Percentiles rank a stretch among this genome's conserved stretches.
These are phyloP conservation scores for Boletus barrowsii DNA, from an alignment of 768 basidiomycete genomes.

Conservation along the genomic window DNA sequence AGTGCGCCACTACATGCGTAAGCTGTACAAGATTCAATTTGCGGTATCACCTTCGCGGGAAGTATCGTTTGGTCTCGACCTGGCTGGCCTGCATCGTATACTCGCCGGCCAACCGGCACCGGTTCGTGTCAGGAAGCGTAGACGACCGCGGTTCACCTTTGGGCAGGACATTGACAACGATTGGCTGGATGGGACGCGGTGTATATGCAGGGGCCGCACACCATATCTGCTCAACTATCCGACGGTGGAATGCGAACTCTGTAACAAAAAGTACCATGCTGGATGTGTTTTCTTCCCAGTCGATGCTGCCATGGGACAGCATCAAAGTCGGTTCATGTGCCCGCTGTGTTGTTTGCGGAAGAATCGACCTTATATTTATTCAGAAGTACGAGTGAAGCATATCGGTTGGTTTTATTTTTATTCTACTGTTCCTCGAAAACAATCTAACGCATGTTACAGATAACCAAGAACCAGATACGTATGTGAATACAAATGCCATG, in stretches of 20 bases:
- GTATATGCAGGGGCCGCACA: constrained; percentile 74
- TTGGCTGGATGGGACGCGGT: constrained; percentile 73
- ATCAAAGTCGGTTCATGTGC: constrained; percentile 53
- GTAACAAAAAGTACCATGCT: constrained; percentile 65
- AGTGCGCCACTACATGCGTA: constrained; percentile 88
- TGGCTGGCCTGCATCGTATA: constrained; percentile 79
- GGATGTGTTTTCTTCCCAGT: constrained; percentile 72
- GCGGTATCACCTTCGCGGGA: constrained; percentile 81
- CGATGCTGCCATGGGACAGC: constrained; percentile 37
- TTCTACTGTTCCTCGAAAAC: background rate
- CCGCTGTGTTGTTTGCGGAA: constrained; percentile 78
- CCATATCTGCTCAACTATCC: constrained; percentile 58
- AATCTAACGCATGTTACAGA: constrained; percentile 31
- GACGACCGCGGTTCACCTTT: constrained; percentile 61
- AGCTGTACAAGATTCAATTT: constrained; percentile 85
- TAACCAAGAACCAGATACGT: constrained; percentile 50
- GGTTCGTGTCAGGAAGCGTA: constrained; percentile 53
- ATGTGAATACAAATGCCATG: constrained; percentile 73
- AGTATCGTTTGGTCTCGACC: constrained; percentile 77
- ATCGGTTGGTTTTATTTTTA: constrained; percentile 41
- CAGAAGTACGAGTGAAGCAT: constrained; percentile 72
- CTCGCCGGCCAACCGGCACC: constrained; percentile 63
- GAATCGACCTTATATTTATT: constrained; percentile 65
- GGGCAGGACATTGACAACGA: constrained; percentile 74
- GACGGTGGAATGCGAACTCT: constrained; percentile 63